A percentile compares a stretch with the other conserved stretches of the same genome.
Conservation (phyloP, 2,329 filamentous ascomycete species). For the Exophiala aquamarina region DNA sequence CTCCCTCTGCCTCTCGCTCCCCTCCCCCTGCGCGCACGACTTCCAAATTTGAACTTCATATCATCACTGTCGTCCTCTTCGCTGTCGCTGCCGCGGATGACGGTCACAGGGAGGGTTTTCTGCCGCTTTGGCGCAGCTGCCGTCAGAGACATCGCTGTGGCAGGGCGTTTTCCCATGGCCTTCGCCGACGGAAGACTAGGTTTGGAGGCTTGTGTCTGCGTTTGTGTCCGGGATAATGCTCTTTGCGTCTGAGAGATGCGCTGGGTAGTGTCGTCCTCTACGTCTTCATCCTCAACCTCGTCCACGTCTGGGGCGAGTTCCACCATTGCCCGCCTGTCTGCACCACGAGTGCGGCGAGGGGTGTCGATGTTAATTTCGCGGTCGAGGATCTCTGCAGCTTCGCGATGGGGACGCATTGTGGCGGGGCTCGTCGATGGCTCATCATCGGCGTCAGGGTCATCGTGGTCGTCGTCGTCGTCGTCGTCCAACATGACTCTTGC, state of each 20-base stretch:
- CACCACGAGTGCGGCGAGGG: conserved; percentile 25
- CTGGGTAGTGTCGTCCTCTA: not conserved
- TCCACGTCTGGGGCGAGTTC: not conserved
- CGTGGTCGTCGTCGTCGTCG: conserved; percentile 30
- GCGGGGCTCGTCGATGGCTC: conserved; percentile 11
- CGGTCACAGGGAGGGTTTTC: conserved; percentile 32
- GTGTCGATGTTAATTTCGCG: conserved; percentile 26
- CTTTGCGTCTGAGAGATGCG: conserved; percentile 5
- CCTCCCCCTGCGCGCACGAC: conserved; percentile 15
- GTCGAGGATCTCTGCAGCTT: conserved; percentile 27
- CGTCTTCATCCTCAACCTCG: not conserved
- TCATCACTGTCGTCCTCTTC: conserved; percentile 58
- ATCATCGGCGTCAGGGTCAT: conserved; percentile 6
- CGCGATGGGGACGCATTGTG: conserved; percentile 21
- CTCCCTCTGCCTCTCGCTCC: conserved; percentile 4
- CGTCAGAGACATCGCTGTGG: conserved; percentile 7
- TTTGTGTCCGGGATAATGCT: conserved; percentile 4
- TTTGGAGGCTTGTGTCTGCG: conserved; percentile 1
- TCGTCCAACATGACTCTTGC: conserved; percentile 20
- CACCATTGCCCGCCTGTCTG: conserved; percentile 10
- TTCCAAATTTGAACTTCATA: conserved; percentile 47
- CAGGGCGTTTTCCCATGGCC: conserved; percentile 19
- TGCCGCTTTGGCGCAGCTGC: conserved; percentile 24
- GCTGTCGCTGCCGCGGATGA: conserved; percentile 28
- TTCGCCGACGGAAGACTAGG: not conserved